Conservation (phyloP, 371 early-diverging fungal genomes). For the Mucor indicus region DNA sequence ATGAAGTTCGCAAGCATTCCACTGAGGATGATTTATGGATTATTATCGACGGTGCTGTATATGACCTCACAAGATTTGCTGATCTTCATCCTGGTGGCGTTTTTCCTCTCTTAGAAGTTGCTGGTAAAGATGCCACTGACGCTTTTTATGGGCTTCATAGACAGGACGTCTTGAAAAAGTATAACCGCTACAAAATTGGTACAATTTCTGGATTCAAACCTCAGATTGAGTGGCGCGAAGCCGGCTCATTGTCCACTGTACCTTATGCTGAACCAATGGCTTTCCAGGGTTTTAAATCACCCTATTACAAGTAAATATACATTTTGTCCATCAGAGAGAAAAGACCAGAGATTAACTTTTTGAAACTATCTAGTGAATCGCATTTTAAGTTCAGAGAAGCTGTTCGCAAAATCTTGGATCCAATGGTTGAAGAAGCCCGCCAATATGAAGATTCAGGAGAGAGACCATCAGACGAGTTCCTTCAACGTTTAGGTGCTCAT, state of each 20-base stretch:
- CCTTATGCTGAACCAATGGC: constrained; percentile 56
- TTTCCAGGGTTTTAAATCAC: constrained; percentile 52
- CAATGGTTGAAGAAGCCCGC: constrained; percentile 38
- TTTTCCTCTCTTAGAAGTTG: constrained; percentile 62
- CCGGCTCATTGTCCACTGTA: constrained; percentile 47
- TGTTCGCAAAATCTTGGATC: constrained; percentile 38
- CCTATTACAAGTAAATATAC: constrained; percentile 45
- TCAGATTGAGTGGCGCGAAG: constrained; percentile 24
- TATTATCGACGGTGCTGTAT: constrained; percentile 79
- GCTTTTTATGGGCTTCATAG: constrained; percentile 71
- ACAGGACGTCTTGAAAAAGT: constrained; percentile 62
- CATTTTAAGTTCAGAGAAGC: constrained; percentile 48
- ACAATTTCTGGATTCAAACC: constrained; percentile 36
- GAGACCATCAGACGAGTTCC: constrained; percentile 43
- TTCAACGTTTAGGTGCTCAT: constrained; percentile 38
- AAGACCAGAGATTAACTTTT: neutral
- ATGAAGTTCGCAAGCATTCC: constrained; percentile 78
- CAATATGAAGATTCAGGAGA: constrained; percentile 38
- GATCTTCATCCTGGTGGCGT: constrained; percentile 87
- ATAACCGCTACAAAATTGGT: constrained; percentile 50
- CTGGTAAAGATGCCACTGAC: constrained; percentile 74
- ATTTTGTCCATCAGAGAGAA: neutral
- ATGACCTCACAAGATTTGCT: constrained; percentile 88
- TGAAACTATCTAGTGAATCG: constrained; percentile 33
- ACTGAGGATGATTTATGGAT: constrained; percentile 85